Evolutionary conservation across 495 filamentous ascomycete species (phyloP).

Genomic region (Penicillium waksmanii): DNA sequence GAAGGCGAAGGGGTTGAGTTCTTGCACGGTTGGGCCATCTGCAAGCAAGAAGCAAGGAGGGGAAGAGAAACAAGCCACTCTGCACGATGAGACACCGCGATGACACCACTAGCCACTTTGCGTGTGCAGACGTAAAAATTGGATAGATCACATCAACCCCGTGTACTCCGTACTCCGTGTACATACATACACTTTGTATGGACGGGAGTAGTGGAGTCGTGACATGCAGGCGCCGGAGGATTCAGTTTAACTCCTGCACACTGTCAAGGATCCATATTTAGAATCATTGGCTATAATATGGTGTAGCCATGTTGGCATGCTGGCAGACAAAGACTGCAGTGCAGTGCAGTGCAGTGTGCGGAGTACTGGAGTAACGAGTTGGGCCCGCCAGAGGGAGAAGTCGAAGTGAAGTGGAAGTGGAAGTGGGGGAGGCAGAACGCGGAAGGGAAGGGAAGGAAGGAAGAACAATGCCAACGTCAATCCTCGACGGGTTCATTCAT

Average conservation of each 20-base stretch:
- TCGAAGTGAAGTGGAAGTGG: neutral
- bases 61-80: conserved; percentile 8
- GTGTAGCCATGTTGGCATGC: neutral
- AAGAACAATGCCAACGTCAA: conserved; percentile 31
- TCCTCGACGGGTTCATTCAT: conserved; percentile 8
- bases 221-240: conserved; percentile 29
- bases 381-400: too few relatives aligned
- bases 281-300: neutral
- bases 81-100: conserved; percentile 12
- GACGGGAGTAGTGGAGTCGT: conserved; percentile 9
- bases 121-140: conserved; percentile 21
- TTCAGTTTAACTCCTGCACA: conserved; percentile 25
- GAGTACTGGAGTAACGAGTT: too few relatives aligned
- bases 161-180: conserved; percentile 7
- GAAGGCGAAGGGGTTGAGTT: neutral
- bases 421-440: conserved; percentile 13
- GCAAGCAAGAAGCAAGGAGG: conserved; percentile 14
- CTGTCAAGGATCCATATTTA: conserved; percentile 13
- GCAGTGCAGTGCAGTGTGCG: neutral
- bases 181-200: neutral
- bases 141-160: conserved; percentile 25
- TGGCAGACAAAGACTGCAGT: neutral
- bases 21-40: neutral
- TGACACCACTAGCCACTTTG: conserved; percentile 22
- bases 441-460: conserved; percentile 17